Evolutionary conservation across 331 rosid genomes (phyloP).

Genomic region (Spiraea crenata): DNA sequence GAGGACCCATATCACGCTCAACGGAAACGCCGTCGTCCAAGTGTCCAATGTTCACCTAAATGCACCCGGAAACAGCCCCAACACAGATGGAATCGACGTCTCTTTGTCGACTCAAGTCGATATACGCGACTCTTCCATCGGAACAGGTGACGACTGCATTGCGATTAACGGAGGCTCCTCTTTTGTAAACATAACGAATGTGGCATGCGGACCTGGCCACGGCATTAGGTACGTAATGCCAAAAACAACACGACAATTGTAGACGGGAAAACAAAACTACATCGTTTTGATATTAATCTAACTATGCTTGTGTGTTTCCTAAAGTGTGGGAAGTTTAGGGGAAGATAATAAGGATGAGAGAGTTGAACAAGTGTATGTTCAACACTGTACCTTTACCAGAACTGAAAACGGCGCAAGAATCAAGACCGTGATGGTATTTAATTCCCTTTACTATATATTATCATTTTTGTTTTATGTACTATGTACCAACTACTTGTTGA

Average conservation of each 20-base stretch:
- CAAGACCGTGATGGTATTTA: neutral
- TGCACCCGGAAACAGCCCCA: slow-evolving; percentile 63
- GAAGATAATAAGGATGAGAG: neutral
- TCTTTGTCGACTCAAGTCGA: slow-evolving; percentile 35
- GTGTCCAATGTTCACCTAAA: slow-evolving; percentile 38
- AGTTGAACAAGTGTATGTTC: slow-evolving; percentile 1
- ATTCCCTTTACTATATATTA: neutral
- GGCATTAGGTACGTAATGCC: neutral
- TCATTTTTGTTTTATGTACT: neutral
- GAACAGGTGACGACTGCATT: slow-evolving; percentile 31
- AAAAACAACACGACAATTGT: neutral
- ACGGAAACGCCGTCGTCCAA: slow-evolving; percentile 29
- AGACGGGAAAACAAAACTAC: too few species aligned
- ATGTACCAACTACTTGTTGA: too few species aligned
- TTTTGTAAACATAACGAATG: neutral
- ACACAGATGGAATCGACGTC: slow-evolving; percentile 65
- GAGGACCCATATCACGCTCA: slow-evolving; percentile 43
- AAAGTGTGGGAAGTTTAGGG: neutral
- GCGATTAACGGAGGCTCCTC: neutral
- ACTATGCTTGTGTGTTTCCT: neutral
- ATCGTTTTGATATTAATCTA: neutral
- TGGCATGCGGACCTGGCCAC: slow-evolving; percentile 9
- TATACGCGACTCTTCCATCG: slow-evolving; percentile 46
- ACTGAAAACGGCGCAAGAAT: neutral
- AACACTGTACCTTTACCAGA: neutral